phyloP scores from a whole-genome alignment of 768 basidiomycete species.

The Mycena polygramma region DNA sequence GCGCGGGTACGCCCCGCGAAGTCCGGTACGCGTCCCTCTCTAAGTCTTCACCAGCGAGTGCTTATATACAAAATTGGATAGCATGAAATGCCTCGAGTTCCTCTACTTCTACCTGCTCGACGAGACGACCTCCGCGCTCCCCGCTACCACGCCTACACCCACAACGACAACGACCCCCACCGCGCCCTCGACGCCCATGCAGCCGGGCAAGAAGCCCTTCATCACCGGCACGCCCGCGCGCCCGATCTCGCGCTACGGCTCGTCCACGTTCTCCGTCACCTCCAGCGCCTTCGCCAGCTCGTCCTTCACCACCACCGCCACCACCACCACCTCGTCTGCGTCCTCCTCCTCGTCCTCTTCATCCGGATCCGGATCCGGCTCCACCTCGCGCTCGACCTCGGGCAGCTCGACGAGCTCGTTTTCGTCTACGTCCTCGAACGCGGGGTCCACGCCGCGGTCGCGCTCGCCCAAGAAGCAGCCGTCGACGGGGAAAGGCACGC shows the following conservation, averaged over 20 bases:
- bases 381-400: conserved; percentile 53
- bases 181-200: conserved; percentile 56
- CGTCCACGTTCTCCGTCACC: conserved; percentile 40
- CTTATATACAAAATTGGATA: conserved; percentile 47
- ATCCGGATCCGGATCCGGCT: conserved; percentile 8
- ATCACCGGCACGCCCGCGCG: conserved; percentile 51
- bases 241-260: conserved; percentile 55
- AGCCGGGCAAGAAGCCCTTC: conserved; percentile 52
- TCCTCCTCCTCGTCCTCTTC: conserved; percentile 45
- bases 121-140: conserved; percentile 62
- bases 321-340: conserved; percentile 21
- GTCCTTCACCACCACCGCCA: conserved; percentile 8
- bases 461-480: conserved; percentile 58
- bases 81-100: conserved; percentile 97
- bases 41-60: neutral
- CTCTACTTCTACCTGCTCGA: conserved; percentile 95
- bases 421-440: conserved; percentile 57
- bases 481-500: neutral
- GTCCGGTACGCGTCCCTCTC: conserved; percentile 70
- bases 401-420: conserved; percentile 57
- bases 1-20: conserved; percentile 87
- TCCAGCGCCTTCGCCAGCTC: conserved; percentile 36
- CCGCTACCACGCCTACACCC: conserved; percentile 27
- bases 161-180: conserved; percentile 42
- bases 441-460: conserved; percentile 51